phyloP scores from a whole-genome alignment of 306 rosid species.

The Astragalus membranaceus region DNA sequence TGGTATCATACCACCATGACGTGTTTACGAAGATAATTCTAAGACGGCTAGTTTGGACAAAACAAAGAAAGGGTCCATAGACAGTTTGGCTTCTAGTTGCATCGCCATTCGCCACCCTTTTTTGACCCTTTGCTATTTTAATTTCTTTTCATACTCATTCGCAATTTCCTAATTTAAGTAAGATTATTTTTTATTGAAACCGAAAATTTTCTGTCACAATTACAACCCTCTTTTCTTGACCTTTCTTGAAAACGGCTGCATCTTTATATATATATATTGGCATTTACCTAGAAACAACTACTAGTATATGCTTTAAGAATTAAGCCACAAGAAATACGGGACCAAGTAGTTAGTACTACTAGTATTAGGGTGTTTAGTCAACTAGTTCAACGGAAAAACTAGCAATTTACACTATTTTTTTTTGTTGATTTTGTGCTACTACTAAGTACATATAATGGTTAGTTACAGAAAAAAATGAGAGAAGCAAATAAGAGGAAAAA shows the following conservation, averaged over 20 bases:
- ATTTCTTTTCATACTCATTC: neutral
- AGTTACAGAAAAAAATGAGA: no score
- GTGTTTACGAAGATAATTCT: conserved; percentile 5
- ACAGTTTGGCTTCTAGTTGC: neutral
- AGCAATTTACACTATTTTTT: neutral
- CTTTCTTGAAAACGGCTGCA: neutral
- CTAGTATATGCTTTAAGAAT: neutral
- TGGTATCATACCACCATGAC: neutral
- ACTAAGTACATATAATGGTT: neutral
- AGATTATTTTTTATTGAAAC: neutral
- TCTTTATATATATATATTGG: neutral
- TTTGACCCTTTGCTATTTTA: conserved; percentile 30
- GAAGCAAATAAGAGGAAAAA: no score
- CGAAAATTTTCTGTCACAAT: neutral
- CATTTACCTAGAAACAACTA: neutral
- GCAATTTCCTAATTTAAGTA: neutral
- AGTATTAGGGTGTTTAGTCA: neutral
- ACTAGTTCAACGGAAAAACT: neutral
- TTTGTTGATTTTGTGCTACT: neutral
- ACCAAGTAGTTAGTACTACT: neutral
- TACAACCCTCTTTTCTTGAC: conserved; percentile 12
- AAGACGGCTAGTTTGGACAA: neutral
- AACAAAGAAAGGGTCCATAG: no score
- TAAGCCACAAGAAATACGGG: neutral
- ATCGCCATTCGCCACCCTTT: conserved; percentile 23